Evolutionary conservation across 1,139 yeast species (phyloP), one percentile per base, ranked within the genome.

Genomic region (Scheffersomyces segobiensis): DNA sequence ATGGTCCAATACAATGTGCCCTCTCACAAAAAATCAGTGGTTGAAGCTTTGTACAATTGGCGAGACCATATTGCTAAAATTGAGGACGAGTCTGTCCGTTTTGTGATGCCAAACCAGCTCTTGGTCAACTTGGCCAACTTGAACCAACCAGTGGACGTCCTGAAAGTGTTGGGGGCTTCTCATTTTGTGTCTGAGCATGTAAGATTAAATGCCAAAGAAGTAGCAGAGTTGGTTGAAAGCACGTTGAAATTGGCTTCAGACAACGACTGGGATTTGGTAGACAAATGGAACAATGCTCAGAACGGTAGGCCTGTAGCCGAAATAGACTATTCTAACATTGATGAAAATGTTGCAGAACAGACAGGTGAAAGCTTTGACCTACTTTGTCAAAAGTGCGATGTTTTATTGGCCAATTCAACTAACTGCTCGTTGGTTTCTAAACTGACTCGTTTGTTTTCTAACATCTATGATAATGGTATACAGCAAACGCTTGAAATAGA

Each of bases 71-170:
- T 82, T 49, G 98, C 98, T 0, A 82, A 96, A 60, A 67, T 77
- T 52, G 81, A 84, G 54, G 99, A 96, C 69, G 99, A 96, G 71
- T 90, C 97, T 1, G 86, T 89, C 1, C 79, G 97, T 62, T 95
- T 78, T 66, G 78, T 95, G 8, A 88, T 93, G 95, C 87, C 97
- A 4, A 93, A 92, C 68, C 96, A 89, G 66, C 72, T 89, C 10
- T 71, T 95, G 55, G 88, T 89, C 0, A 81, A 88, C 0, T 73
- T 95, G 55, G 87, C 88, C 3, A 77, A 82, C 14, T 67, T 79
- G 54, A 66, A 79, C 14, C 76, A 79, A 52, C 96, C 97, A 0
- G 81, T 84, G 0, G 87, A 82, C 59, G 75, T 84, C 0, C 76
- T 79, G 19, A 87, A 86, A n/a, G 84, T 91, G 3, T 70, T 89